A percentile compares a stretch with the other conserved stretches of the same genome.
These are phyloP conservation scores for Dalbergia cochinchinensis DNA, from an alignment of 306 rosid genomes.

Conservation along the genomic window DNA sequence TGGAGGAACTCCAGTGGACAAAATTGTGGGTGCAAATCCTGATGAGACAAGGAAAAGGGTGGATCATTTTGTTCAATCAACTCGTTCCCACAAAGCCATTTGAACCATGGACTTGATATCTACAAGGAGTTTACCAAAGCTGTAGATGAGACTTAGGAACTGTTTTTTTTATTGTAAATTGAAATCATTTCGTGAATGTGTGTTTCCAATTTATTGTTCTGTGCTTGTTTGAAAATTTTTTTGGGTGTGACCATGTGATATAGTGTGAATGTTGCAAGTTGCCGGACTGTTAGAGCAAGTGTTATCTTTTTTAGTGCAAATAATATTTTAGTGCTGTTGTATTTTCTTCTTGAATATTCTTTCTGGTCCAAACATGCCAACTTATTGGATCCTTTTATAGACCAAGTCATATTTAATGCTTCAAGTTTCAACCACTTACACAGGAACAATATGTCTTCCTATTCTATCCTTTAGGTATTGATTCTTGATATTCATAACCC, in stretches of 20 bases:
- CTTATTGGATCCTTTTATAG: background rate
- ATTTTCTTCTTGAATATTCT: background rate
- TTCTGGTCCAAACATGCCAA: background rate
- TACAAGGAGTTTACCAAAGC: background rate
- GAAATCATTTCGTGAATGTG: no score
- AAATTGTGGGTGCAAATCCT: slow-evolving; percentile 65
- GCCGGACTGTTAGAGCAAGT: background rate
- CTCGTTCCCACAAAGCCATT: slow-evolving; percentile 10
- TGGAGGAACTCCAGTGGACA: slow-evolving; percentile 46
- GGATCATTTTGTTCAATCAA: slow-evolving; percentile 43
- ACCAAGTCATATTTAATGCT: background rate
- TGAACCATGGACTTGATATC: slow-evolving; percentile 27
- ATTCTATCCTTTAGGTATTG: no score
- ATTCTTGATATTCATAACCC: no score
- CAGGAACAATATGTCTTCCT: no score
- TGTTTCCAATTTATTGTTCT: slow-evolving; percentile 17
- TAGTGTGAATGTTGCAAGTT: no score
- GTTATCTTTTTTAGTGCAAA: background rate
- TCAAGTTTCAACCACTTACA: no score
- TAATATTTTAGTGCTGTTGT: background rate
- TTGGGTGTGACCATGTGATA: background rate
- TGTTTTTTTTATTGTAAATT: no score
- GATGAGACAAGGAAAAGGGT: slow-evolving; percentile 52
- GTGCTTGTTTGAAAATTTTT: background rate
- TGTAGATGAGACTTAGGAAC: background rate